Evolutionary conservation across 306 rosid species (phyloP).

Genomic region (Vigna radiata): DNA sequence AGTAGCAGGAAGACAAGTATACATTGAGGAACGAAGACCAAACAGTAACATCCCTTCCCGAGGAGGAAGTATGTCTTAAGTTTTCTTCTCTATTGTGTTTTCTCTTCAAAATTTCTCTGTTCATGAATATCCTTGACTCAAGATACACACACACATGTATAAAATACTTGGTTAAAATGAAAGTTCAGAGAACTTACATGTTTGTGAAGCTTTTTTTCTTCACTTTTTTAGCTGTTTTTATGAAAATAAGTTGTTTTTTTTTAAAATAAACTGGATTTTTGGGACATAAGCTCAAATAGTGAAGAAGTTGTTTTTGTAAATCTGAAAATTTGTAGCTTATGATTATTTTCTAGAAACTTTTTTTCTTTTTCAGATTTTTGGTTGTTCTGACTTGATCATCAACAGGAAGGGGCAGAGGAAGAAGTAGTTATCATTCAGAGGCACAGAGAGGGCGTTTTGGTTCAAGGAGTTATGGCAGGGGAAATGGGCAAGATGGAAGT

Average conservation of each 20-base stretch:
- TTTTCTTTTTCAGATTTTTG: background rate
- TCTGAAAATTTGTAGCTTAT: too few relatives aligned
- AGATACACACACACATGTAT: background rate
- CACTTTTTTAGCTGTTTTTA: too few relatives aligned
- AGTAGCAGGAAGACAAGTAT: conserved; percentile 72
- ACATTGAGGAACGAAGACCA: conserved; percentile 87
- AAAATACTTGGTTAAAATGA: background rate
- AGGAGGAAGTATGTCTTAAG: conserved; percentile 61
- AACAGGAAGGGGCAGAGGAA: conserved; percentile 85
- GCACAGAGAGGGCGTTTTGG: conserved; percentile 59
- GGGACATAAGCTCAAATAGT: too few relatives aligned
- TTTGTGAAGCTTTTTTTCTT: too few relatives aligned
- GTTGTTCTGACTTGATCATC: conserved; percentile 22
- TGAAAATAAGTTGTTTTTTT: too few relatives aligned
- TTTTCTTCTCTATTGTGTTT: background rate
- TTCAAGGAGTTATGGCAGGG: conserved; percentile 57
- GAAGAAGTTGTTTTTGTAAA: too few relatives aligned
- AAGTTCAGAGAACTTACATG: background rate
- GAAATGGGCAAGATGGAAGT: conserved; percentile 57
- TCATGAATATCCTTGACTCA: background rate
- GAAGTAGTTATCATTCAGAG: conserved; percentile 65
- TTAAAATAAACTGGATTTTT: too few relatives aligned
- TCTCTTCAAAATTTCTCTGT: background rate
- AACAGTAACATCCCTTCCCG: conserved; percentile 73
- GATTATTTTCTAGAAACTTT: too few relatives aligned